Conservation (phyloP, 306 rosid genomes). For the Cucurbita ficifolia region DNA sequence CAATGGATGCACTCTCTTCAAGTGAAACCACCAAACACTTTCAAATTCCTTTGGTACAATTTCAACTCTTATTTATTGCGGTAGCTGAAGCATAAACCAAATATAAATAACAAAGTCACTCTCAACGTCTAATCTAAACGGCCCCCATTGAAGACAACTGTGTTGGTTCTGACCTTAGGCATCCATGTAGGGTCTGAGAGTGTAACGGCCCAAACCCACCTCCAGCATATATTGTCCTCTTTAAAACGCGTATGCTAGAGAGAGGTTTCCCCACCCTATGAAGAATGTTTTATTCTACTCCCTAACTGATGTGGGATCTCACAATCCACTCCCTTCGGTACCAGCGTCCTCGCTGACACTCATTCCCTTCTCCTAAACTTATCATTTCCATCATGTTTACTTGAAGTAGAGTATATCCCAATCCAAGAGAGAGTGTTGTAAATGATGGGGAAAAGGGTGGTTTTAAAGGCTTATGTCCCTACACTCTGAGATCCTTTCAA, state of each 20-base stretch:
- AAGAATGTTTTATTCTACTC: too few species aligned
- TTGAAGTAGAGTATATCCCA: neutral
- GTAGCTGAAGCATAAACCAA: neutral
- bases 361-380: neutral
- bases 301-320: too few species aligned
- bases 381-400: neutral
- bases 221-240: too few species aligned
- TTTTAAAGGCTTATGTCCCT: neutral
- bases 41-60: neutral
- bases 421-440: neutral
- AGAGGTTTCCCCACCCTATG: too few species aligned
- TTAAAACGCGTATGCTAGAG: too few species aligned
- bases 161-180: neutral
- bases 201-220: too few species aligned
- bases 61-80: conserved; percentile 6
- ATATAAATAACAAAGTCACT: neutral
- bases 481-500: neutral
- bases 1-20: neutral
- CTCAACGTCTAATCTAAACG: neutral
- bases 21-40: neutral
- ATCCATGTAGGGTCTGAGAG: neutral
- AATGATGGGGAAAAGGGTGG: neutral
- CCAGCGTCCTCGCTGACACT: too few species aligned
- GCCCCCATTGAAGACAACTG: neutral
- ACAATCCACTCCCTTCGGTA: too few species aligned